phyloP scores from a whole-genome alignment of 495 filamentous ascomycete species.

The Xylaria grammica region DNA sequence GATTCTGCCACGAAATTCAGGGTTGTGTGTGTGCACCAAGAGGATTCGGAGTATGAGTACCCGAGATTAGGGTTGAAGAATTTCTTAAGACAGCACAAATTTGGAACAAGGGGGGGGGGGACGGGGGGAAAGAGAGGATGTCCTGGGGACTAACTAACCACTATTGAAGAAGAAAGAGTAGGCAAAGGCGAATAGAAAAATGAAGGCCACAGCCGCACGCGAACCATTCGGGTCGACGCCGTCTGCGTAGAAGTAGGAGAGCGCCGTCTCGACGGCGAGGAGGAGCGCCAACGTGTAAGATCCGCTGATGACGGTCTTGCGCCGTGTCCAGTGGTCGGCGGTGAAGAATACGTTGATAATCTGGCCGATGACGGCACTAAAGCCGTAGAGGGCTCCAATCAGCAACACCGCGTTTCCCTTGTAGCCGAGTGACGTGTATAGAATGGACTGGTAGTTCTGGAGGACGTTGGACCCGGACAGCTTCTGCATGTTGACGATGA shows the following conservation, averaged over 20 bases:
- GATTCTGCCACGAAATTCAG: neutral
- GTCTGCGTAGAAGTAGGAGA: conserved; percentile 10
- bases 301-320: conserved; percentile 20
- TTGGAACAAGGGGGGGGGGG: neutral
- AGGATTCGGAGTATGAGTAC: too few species aligned
- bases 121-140: neutral
- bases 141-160: conserved; percentile 7
- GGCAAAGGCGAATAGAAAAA: conserved; percentile 23
- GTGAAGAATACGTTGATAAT: conserved; percentile 12
- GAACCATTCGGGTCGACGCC: conserved; percentile 19
- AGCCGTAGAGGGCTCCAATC: conserved; percentile 24
- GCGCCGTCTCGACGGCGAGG: conserved; percentile 17
- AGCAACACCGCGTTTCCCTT: conserved; percentile 16
- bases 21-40: neutral
- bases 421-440: conserved; percentile 25
- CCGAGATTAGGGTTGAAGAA: neutral
- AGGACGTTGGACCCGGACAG: conserved; percentile 23
- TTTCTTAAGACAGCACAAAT: neutral
- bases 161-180: conserved; percentile 29
- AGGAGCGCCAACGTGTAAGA: neutral
- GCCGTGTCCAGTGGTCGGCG: conserved; percentile 21
- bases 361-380: conserved; percentile 26
- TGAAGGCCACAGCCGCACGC: conserved; percentile 22
- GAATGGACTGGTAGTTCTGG: conserved; percentile 23
- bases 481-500: conserved; percentile 22